These are phyloP conservation scores for Xerocomellus dryophilus DNA, from an alignment of 768 basidiomycete genomes.

Conservation along the genomic window DNA sequence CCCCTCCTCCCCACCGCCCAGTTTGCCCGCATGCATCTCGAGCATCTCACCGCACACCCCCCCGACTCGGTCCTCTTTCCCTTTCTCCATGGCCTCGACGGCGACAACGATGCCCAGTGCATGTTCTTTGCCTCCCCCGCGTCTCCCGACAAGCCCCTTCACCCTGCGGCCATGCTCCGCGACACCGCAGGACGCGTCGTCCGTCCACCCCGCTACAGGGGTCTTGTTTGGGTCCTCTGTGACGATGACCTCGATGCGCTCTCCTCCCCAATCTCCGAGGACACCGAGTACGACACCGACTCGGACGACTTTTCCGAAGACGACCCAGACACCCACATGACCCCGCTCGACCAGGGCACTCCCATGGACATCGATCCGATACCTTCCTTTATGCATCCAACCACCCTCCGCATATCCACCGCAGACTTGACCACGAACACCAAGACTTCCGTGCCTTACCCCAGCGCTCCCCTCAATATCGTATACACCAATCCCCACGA, in stretches of 20 bases:
- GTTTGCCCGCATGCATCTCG: conserved; percentile 61
- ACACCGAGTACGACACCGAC: conserved; percentile 31
- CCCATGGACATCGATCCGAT: conserved; percentile 29
- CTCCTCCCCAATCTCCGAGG: conserved; percentile 18
- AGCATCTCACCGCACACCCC: conserved; percentile 65
- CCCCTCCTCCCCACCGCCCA: conserved; percentile 40
- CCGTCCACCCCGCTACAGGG: conserved; percentile 53
- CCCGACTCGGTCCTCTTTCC: conserved; percentile 84
- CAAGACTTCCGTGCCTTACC: conserved; percentile 5
- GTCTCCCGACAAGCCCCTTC: conserved; percentile 11
- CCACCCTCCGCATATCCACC: conserved; percentile 33
- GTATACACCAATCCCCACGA: conserved; percentile 19
- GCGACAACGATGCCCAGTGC: conserved; percentile 75
- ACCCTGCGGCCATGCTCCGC: conserved; percentile 26
- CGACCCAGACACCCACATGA: conserved; percentile 28
- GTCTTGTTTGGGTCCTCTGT: conserved; percentile 78
- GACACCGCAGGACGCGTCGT: conserved; percentile 25
- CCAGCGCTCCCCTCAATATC: conserved; percentile 16
- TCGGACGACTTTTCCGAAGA: conserved; percentile 29
- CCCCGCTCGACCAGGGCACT: conserved; percentile 27
- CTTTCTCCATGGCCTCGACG: conserved; percentile 85
- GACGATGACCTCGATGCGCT: conserved; percentile 57
- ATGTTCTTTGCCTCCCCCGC: conserved; percentile 61
- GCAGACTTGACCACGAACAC: conserved; percentile 10
- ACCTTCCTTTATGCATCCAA: conserved; percentile 38